Base-by-base conservation (phyloP, 208 protist species). In the Zelonia costaricensis region DNA sequence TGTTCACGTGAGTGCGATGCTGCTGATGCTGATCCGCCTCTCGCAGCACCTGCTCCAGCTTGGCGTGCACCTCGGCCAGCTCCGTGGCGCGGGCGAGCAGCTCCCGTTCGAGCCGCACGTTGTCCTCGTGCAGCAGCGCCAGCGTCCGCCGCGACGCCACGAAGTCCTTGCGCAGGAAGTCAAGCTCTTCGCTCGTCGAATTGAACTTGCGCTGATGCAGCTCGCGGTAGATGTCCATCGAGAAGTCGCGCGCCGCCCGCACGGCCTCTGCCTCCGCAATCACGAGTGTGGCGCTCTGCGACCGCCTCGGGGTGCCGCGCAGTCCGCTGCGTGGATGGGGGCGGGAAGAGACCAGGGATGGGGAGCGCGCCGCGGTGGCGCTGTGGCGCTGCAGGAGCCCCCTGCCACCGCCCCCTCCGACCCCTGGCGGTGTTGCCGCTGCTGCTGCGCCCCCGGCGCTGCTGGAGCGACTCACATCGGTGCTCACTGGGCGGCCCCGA, bases 121-220 rank as follows among this genome's bases (percentile, higher is more conserved):
- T 73, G 43, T 94, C 84, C 12, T 83, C 75, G 36, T 80, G 62
- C 45, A 83, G 44, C 48, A 87, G 60, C 44, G 59, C 56, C 16
- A 90, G 58, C 25, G 77, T 89, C 30, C 80, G 74, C 5, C 83
- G 82, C 16, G 74, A 78, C 16, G 78, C 45, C 6, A 86, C 67
- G 60, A 83, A 81, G 59, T 82, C 74, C 16, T 63, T 58, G n/a
- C 83, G 84, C 22, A 94, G 48, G 55, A 87, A 84, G 22, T 76
- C 63, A 0, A 92, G 71, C 49, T 94, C 88, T 54, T 94, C 88
- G 46, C 80, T 62, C 16, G 62, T n/a, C 8, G 69, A 77, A 31
- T 52, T 60, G 64, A 94, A 94, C 25, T 74, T 58, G 30, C 76
- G 77, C 25, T 79, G 58, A 31, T 92, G 76, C 42, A 88, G 49